Percentiles rank a stretch among this genome's conserved stretches.
Conservation (phyloP, 768 basidiomycete genomes). For the Pilatotrama ljubarskyi region DNA sequence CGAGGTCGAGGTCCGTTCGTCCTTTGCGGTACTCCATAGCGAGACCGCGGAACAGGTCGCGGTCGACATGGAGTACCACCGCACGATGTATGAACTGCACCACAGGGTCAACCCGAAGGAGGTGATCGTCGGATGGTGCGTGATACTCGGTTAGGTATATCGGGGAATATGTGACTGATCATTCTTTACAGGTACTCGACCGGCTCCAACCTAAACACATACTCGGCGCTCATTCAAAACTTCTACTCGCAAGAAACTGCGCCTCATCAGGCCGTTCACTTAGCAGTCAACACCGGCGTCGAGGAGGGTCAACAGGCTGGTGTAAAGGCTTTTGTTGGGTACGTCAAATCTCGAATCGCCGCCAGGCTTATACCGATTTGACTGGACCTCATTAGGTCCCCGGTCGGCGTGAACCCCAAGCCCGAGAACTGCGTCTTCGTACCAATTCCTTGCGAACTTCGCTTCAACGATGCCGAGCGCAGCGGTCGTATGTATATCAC, state of each 20-base stretch:
- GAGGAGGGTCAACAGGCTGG: conserved; percentile 63
- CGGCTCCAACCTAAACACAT: conserved; percentile 86
- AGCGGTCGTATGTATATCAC: conserved; percentile 72
- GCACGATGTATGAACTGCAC: conserved; percentile 88
- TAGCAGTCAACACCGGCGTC: conserved; percentile 85
- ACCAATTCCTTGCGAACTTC: conserved; percentile 86
- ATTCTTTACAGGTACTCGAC: conserved; percentile 80
- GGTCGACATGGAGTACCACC: conserved; percentile 96
- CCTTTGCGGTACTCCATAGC: conserved; percentile 91
- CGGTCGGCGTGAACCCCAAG: conserved; percentile 85
- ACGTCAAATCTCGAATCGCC: conserved; percentile 19
- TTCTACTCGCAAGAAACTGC: conserved; percentile 93
- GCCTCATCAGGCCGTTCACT: conserved; percentile 86
- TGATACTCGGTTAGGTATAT: conserved; percentile 16
- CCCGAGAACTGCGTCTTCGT: conserved; percentile 95
- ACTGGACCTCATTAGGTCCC: conserved; percentile 53
- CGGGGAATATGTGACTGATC: not conserved
- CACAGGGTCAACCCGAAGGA: conserved; percentile 83
- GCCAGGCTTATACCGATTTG: not conserved
- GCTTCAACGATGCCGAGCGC: conserved; percentile 80
- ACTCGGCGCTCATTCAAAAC: conserved; percentile 96
- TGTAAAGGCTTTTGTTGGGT: conserved; percentile 89
- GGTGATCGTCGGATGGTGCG: conserved; percentile 93
- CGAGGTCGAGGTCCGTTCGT: conserved; percentile 71
- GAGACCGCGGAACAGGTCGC: conserved; percentile 92